These are phyloP conservation scores for Quercus lobata DNA, from an alignment of 331 rosid genomes.

Conservation along the genomic window DNA sequence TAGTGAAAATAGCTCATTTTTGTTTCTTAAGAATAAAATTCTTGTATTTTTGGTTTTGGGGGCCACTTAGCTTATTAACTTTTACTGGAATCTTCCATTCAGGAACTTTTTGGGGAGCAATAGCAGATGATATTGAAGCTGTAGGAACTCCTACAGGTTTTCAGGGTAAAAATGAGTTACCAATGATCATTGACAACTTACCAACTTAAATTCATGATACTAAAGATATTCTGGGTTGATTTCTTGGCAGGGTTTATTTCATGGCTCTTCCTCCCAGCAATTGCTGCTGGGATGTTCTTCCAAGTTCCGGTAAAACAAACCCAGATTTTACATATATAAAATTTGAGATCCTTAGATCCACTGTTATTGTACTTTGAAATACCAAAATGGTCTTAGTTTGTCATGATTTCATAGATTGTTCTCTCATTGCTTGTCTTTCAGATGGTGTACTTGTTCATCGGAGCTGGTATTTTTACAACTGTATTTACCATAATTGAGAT, in stretches of 20 bases:
- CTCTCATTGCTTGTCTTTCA: slow-evolving; percentile 31
- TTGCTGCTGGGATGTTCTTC: slow-evolving; percentile 72
- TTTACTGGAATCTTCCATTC: slow-evolving; percentile 8
- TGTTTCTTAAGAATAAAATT: not conserved
- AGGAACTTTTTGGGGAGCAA: slow-evolving; percentile 79
- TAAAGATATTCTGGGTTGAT: slow-evolving; percentile 9
- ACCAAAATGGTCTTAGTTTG: not conserved
- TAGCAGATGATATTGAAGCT: slow-evolving; percentile 51
- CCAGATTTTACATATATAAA: not conserved
- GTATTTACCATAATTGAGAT: slow-evolving; percentile 89
- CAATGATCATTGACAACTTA: not conserved
- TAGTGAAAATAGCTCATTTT: not conserved
- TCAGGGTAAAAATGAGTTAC: slow-evolving; percentile 52
- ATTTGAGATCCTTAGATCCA: not conserved
- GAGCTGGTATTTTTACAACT: slow-evolving; percentile 65
- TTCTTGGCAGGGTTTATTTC: slow-evolving; percentile 62
- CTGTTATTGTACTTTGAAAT: not conserved
- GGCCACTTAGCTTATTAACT: not conserved
- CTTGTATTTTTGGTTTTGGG: not conserved
- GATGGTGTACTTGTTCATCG: slow-evolving; percentile 90
- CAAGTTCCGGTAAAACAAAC: slow-evolving; percentile 64
- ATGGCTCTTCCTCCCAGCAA: slow-evolving; percentile 82
- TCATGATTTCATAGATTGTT: not conserved
- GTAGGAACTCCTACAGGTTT: slow-evolving; percentile 90
- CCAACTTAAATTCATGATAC: not conserved